phyloP scores from a whole-genome alignment of 2,329 filamentous ascomycete species.

The Salinomyces thailandicus region DNA sequence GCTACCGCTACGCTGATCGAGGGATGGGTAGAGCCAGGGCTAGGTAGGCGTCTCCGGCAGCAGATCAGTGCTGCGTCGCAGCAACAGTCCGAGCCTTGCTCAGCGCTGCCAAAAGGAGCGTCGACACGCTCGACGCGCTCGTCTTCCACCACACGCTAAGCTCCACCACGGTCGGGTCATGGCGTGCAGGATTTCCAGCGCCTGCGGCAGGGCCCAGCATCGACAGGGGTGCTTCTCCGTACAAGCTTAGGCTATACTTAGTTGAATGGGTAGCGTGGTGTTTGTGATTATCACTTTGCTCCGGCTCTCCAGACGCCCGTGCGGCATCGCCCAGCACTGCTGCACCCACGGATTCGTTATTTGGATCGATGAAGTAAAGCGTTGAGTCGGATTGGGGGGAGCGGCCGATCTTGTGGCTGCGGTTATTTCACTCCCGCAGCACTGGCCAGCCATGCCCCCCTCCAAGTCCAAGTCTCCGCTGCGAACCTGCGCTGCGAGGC shows the following conservation, averaged over 20 bases:
- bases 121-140: slow-evolving; percentile 5
- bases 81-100: slow-evolving; percentile 13
- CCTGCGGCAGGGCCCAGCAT: background rate
- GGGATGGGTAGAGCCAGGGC: slow-evolving; percentile 10
- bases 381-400: too few species aligned
- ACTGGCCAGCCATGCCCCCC: too few species aligned
- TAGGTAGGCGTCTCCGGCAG: slow-evolving; percentile 12
- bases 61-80: slow-evolving; percentile 12
- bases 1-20: slow-evolving; percentile 11
- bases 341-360: too few species aligned
- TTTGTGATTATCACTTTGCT: slow-evolving; percentile 10
- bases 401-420: too few species aligned
- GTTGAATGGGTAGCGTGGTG: slow-evolving; percentile 12
- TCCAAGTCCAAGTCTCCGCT: too few species aligned
- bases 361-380: too few species aligned
- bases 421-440: too few species aligned
- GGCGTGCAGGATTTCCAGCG: slow-evolving; percentile 8
- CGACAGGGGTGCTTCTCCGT: background rate
- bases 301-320: slow-evolving; percentile 20
- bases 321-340: slow-evolving; percentile 7
- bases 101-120: slow-evolving; percentile 15
- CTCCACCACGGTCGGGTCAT: slow-evolving; percentile 13
- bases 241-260: too few species aligned
- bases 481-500: too few species aligned
- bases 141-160: slow-evolving; percentile 12